phyloP scores from a whole-genome alignment of 2,329 filamentous ascomycete species.

The Rhinocladiella mackenziei region DNA sequence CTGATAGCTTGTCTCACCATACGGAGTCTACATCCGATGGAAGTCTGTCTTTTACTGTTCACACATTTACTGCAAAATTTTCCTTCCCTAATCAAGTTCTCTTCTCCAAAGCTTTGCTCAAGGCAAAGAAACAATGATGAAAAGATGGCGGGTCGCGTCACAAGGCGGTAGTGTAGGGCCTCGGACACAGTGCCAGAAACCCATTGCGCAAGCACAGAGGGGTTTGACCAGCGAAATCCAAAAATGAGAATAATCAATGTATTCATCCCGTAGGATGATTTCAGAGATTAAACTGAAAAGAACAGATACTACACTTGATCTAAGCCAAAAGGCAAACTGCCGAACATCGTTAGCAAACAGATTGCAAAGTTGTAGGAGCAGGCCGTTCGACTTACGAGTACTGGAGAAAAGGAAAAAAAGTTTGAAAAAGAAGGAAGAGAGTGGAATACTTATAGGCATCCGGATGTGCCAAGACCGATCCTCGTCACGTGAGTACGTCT shows the following conservation, averaged over 20 bases:
- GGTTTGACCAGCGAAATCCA: conserved; percentile 46
- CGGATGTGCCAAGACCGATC: no score
- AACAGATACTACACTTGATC: conserved; percentile 97
- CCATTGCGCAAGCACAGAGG: conserved; percentile 69
- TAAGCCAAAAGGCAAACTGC: conserved; percentile 56
- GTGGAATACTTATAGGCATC: conserved; percentile 2
- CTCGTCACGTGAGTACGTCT: no score
- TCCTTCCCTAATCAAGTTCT: conserved; percentile 25
- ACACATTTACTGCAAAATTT: not conserved
- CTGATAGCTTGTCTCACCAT: no score
- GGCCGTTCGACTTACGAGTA: conserved; percentile 6
- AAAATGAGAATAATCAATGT: conserved; percentile 83
- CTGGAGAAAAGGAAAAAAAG: conserved; percentile 4
- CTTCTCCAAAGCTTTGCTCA: conserved; percentile 56
- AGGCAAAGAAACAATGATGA: conserved; percentile 56
- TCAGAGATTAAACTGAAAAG: conserved; percentile 97
- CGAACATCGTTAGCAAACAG: conserved; percentile 32
- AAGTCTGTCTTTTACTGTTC: not conserved
- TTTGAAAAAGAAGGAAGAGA: not conserved
- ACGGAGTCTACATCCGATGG: no score
- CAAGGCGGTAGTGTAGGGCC: conserved; percentile 71
- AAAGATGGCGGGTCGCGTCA: conserved; percentile 65
- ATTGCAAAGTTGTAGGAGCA: conserved; percentile 1
- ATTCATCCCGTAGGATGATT: conserved; percentile 67
- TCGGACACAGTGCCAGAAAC: conserved; percentile 64